Conservation (phyloP, 1,139 yeast genomes). For the Candida buenavistaensis region DNA sequence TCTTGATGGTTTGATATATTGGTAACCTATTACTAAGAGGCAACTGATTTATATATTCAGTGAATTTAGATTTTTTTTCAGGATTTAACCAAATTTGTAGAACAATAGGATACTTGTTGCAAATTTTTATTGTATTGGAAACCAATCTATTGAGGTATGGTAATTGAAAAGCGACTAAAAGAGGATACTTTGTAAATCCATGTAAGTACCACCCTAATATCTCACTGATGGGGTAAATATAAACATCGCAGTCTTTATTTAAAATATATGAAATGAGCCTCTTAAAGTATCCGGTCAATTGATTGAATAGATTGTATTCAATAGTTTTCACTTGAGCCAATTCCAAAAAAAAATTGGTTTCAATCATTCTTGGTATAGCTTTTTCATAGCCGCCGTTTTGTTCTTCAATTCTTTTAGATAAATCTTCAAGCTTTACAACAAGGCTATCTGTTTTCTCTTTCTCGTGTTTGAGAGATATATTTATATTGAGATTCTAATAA, state of each 20-base stretch:
- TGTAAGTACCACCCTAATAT: conserved; percentile 13
- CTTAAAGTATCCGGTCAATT: conserved; percentile 15
- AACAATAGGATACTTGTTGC: conserved; percentile 11
- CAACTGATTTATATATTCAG: background rate
- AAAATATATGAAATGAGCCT: conserved; percentile 12
- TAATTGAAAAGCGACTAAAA: conserved; percentile 5
- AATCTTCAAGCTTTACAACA: conserved; percentile 5
- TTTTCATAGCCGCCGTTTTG: conserved; percentile 5
- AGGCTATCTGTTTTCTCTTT: conserved; percentile 9
- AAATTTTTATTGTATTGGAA: conserved; percentile 7
- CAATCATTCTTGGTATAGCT: conserved; percentile 9
- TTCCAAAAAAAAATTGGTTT: conserved; percentile 9
- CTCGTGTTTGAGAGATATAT: conserved; percentile 2
- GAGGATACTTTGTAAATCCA: conserved; percentile 7
- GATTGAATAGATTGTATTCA: conserved; percentile 13
- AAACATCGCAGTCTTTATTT: conserved; percentile 5
- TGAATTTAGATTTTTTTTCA: conserved; percentile 1
- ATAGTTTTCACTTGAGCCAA: conserved; percentile 12
- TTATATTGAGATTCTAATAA: conserved; percentile 1
- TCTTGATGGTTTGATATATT: conserved; percentile 5
- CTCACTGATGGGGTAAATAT: conserved; percentile 7
- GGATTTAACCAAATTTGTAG: conserved; percentile 12
- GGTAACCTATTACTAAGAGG: conserved; percentile 7
- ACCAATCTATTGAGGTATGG: conserved; percentile 7
- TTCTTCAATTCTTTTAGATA: conserved; percentile 4